These are phyloP conservation scores for Leccinellum rugosiceps DNA, from an alignment of 768 basidiomycete species.

Conservation along the genomic window DNA sequence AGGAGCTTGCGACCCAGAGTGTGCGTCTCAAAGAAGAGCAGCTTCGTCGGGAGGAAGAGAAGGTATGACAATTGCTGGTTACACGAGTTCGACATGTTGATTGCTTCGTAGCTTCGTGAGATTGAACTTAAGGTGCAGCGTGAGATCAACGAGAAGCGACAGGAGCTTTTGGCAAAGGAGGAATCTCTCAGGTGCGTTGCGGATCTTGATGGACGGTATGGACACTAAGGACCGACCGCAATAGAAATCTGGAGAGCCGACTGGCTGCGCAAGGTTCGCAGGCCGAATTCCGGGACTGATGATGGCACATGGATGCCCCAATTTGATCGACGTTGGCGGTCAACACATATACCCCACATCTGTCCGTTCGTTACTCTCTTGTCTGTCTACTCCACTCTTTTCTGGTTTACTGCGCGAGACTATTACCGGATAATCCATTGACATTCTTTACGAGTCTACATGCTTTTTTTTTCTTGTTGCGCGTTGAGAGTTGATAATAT, in stretches of 20 bases:
- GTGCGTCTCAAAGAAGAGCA: constrained; percentile 99
- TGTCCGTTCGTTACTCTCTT: constrained; percentile 35
- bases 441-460: constrained; percentile 33
- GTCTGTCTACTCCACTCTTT: constrained; percentile 34
- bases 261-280: constrained; percentile 87
- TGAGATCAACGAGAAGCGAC: constrained; percentile 96
- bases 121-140: constrained; percentile 97
- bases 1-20: constrained; percentile 94
- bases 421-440: constrained; percentile 37
- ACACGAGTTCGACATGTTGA: constrained; percentile 10
- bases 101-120: constrained; percentile 71
- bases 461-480: constrained; percentile 27
- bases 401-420: constrained; percentile 32
- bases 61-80: constrained; percentile 42
- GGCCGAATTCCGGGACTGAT: constrained; percentile 71
- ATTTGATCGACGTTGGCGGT: constrained; percentile 23
- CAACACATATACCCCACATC: constrained; percentile 34
- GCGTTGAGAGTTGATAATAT: constrained; percentile 26
- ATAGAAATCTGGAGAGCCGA: constrained; percentile 84
- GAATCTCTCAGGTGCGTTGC: constrained; percentile 78
- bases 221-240: neutral
- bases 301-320: constrained; percentile 16
- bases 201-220: neutral
- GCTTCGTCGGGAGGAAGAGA: constrained; percentile 94
- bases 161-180: constrained; percentile 94